Evolutionary conservation across 2,329 filamentous ascomycete genomes (phyloP).

Genomic region (Nothophoma quercina): DNA sequence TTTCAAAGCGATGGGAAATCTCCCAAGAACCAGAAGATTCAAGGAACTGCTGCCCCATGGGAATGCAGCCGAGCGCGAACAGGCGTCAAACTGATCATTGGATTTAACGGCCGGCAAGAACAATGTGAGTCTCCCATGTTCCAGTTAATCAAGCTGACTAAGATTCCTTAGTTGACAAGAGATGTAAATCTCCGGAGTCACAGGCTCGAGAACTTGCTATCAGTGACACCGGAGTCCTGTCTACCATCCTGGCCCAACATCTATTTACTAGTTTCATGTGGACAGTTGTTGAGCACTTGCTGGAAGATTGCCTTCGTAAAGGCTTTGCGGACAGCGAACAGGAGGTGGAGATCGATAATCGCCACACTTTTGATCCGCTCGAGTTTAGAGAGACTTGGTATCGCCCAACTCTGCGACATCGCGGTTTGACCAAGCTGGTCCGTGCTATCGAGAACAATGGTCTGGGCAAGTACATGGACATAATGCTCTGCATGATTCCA

Average conservation of each 20-base stretch:
- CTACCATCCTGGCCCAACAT: constrained; percentile 1
- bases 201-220: too few relatives aligned
- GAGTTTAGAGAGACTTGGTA: not conserved
- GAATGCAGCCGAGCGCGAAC: too few relatives aligned
- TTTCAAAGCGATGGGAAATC: too few relatives aligned
- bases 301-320: not conserved
- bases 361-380: not conserved
- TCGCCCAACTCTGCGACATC: not conserved
- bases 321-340: not conserved
- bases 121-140: too few relatives aligned
- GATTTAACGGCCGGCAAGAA: too few relatives aligned
- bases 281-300: not conserved
- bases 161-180: too few relatives aligned
- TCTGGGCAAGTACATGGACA: not conserved
- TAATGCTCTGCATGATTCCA: constrained; percentile 9
- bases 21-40: too few relatives aligned
- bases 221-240: not conserved
- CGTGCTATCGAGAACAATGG: not conserved
- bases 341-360: constrained; percentile 1
- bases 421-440: not conserved
- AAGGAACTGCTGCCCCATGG: too few relatives aligned
- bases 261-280: constrained; percentile 9
- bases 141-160: too few relatives aligned
- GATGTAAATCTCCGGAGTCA: too few relatives aligned
- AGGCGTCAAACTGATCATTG: too few relatives aligned